phyloP scores from a whole-genome alignment of 2,329 filamentous ascomycete species.

The Colletotrichum sp. region DNA sequence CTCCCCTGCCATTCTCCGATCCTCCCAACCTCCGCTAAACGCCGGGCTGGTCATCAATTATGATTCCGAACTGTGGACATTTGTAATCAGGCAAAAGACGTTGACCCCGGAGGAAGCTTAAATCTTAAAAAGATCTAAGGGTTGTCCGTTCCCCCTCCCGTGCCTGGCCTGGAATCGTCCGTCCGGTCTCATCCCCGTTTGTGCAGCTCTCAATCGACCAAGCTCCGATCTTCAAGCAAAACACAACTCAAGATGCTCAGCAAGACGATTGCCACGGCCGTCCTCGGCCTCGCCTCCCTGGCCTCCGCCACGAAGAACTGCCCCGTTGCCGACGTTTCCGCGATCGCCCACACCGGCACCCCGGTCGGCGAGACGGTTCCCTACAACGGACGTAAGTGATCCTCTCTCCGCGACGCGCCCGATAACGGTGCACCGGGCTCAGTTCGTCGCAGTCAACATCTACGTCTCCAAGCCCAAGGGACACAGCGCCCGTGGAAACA shows the following conservation, averaged over 20 bases:
- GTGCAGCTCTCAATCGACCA: not conserved
- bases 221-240: not conserved
- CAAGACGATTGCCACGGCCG: not conserved
- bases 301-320: not conserved
- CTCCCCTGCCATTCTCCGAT: not conserved
- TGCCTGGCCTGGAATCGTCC: not conserved
- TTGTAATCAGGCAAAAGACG: conserved; percentile 7
- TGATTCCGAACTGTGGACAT: not conserved
- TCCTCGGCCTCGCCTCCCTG: conserved; percentile 3
- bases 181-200: not conserved
- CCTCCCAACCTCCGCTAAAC: not conserved
- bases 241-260: conserved; percentile 6
- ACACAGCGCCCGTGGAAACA: not conserved
- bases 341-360: conserved; percentile 12
- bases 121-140: not conserved
- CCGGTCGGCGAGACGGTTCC: conserved; percentile 4
- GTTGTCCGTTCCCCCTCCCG: not conserved
- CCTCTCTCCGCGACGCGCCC: not conserved
- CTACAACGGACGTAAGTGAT: conserved; percentile 8
- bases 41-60: not conserved
- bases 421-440: not conserved
- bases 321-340: conserved; percentile 9
- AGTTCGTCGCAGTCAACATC: not conserved
- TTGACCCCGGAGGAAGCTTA: not conserved
- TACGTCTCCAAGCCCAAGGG: conserved; percentile 17